These are phyloP conservation scores for Vigna angularis DNA, from an alignment of 306 rosid species.

Conservation along the genomic window DNA sequence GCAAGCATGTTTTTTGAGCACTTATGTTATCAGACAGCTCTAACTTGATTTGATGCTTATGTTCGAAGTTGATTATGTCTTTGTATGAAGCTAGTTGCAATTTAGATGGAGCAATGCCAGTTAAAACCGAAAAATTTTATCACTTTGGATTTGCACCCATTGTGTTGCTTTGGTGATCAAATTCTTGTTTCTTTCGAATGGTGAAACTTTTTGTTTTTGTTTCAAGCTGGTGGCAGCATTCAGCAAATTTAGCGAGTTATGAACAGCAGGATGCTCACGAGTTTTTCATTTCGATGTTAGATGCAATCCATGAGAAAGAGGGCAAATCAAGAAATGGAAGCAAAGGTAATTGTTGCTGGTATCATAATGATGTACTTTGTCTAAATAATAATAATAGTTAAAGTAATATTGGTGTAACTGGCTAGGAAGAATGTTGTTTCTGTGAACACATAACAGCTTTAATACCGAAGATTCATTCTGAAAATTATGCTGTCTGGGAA, in stretches of 20 bases:
- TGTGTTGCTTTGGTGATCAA: conserved; percentile 35
- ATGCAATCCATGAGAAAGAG: conserved; percentile 91
- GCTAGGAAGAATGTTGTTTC: conserved; percentile 1
- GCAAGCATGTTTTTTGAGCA: conserved; percentile 16
- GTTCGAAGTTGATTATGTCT: conserved; percentile 32
- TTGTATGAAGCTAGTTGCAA: conserved; percentile 41
- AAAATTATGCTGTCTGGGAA: conserved; percentile 20
- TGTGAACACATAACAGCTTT: conserved; percentile 28
- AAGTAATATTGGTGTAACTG: neutral
- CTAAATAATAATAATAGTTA: neutral
- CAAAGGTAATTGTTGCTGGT: conserved; percentile 58
- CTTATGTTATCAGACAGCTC: conserved; percentile 16
- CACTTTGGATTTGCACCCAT: conserved; percentile 41
- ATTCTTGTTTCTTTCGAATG: conserved; percentile 52
- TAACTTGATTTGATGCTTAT: conserved; percentile 27
- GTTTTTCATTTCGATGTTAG: conserved; percentile 92
- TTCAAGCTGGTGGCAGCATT: conserved; percentile 99
- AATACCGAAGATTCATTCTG: conserved; percentile 10
- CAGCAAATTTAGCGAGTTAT: conserved; percentile 88
- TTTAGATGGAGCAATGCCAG: conserved; percentile 34
- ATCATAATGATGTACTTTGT: neutral
- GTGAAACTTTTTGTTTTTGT: conserved; percentile 64
- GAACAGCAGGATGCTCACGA: conserved; percentile 99
- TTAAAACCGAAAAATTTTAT: conserved; percentile 31
- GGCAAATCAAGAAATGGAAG: conserved; percentile 59